phyloP scores from a whole-genome alignment of 208 protist species.

The Lotmaria passim region DNA sequence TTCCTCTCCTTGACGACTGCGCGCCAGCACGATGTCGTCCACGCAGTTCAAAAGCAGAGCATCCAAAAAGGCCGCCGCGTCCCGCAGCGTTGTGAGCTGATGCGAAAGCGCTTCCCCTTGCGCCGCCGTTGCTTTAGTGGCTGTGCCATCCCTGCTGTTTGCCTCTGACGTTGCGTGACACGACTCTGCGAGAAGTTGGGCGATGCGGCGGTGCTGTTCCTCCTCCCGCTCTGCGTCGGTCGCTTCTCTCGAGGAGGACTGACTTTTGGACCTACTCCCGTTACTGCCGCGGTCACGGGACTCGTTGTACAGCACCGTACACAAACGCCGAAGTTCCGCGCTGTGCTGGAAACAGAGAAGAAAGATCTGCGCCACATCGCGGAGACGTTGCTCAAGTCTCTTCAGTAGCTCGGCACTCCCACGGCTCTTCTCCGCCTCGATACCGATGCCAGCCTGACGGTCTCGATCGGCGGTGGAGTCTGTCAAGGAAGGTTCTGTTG shows the following conservation, averaged over 20 bases:
- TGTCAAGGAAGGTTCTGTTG: not conserved
- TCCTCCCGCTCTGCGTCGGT: not conserved
- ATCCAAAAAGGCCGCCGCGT: conserved; percentile 9
- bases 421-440: too few relatives aligned
- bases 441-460: too few relatives aligned
- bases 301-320: not conserved
- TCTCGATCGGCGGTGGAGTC: too few relatives aligned
- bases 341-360: conserved; percentile 15
- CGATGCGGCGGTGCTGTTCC: not conserved
- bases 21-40: conserved; percentile 17
- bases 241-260: too few relatives aligned
- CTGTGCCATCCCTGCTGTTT: not conserved
- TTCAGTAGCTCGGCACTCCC: too few relatives aligned
- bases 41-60: conserved; percentile 12
- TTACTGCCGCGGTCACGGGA: too few relatives aligned
- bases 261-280: too few relatives aligned
- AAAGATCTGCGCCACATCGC: not conserved
- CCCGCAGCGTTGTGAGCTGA: conserved; percentile 8
- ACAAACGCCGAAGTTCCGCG: conserved; percentile 18
- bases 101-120: not conserved
- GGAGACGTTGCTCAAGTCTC: not conserved
- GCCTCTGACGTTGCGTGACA: not conserved
- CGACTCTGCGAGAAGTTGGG: not conserved
- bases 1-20: not conserved
- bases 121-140: not conserved